phyloP scores from a whole-genome alignment of 1,139 yeast species.

The Blastobotrys aristatus region DNA sequence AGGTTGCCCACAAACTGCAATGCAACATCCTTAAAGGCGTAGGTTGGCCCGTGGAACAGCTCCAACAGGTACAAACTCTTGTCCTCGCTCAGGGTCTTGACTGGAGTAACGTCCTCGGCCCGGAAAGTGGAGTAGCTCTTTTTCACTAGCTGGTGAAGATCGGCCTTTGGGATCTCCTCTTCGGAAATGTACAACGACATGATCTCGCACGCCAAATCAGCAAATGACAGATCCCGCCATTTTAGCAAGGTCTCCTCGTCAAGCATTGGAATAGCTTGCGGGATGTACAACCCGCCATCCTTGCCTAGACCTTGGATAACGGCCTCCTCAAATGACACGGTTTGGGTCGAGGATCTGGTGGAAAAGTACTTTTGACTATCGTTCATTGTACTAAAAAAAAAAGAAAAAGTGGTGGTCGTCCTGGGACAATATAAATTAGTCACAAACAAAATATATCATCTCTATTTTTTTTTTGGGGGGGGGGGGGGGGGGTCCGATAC shows the following conservation, averaged over 20 bases:
- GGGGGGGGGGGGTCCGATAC: neutral
- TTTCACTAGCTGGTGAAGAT: slow-evolving; percentile 55
- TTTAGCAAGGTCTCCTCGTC: slow-evolving; percentile 52
- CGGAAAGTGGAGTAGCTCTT: slow-evolving; percentile 89
- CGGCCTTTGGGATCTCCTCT: slow-evolving; percentile 65
- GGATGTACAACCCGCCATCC: slow-evolving; percentile 94
- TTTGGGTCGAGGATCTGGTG: slow-evolving; percentile 60
- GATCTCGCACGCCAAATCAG: slow-evolving; percentile 81
- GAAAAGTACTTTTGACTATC: slow-evolving; percentile 57
- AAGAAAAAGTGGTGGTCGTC: neutral
- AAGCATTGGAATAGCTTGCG: slow-evolving; percentile 70
- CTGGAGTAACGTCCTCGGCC: slow-evolving; percentile 78
- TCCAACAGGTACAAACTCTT: slow-evolving; percentile 73
- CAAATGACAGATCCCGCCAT: slow-evolving; percentile 75
- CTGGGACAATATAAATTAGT: too few relatives aligned
- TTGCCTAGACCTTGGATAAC: slow-evolving; percentile 91
- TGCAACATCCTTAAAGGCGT: slow-evolving; percentile 98
- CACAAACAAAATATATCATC: too few relatives aligned
- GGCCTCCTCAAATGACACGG: slow-evolving; percentile 80
- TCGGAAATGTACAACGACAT: slow-evolving; percentile 70
- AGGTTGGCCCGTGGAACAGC: slow-evolving; percentile 97
- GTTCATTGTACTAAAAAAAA: neutral
- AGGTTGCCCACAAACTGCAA: slow-evolving; percentile 95
- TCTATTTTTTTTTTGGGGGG: too few relatives aligned
- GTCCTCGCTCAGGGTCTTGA: slow-evolving; percentile 52